Evolutionary conservation across 1,284 basidiomycete genomes (phyloP), one percentile per base, ranked within the genome.

Genomic region (Pseudozyma sp.): DNA sequence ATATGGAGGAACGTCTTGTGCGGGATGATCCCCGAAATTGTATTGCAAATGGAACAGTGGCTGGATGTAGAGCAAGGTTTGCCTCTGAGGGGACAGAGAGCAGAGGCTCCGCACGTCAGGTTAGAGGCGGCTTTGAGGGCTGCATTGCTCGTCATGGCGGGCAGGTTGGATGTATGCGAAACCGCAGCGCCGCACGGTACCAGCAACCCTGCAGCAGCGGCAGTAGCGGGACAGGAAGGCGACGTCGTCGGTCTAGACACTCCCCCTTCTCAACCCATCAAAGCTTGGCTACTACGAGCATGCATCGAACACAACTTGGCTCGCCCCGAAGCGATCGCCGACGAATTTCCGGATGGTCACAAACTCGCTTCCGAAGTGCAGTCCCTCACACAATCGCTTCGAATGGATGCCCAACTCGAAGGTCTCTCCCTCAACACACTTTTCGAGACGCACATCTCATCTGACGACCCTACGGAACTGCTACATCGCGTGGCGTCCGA

Each of bases 31-130:
- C 74, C 74, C 9, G 74, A 71, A 43, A 25, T 71, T 11, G 60
- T 76, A 6, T 53, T 70, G 3, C 73, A 76, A 55, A 56, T 76
- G 43, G 73, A 76, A 44, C 73, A 71, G 58, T 76, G 73, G 73
- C 59, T 76, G 9, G 73, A 76, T 44, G 67, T 42, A 1, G 36
- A 57, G 4, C 68, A 61, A 9, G 53, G 65, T 19, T 19, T 70
- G 21, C 72, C 67, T 1, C 21, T 76, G 43, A 49, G 68, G 0
- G 73, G 73, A 10, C 60, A 70, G 50, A 54, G 73, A 19, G 31
- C 58, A 9, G 64, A 68, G 21, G 57, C 73, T 6, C 73, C 73
- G 14, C 68, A 76, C 42, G 65, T 71, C 1, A 58, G 73, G 1
- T 57, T 76, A 18, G 73, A 76, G 34, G 31, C 40, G n/a, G 73